phyloP scores from a whole-genome alignment of 2,329 filamentous ascomycete genomes.

The Rhinocladiella mackenziei region DNA sequence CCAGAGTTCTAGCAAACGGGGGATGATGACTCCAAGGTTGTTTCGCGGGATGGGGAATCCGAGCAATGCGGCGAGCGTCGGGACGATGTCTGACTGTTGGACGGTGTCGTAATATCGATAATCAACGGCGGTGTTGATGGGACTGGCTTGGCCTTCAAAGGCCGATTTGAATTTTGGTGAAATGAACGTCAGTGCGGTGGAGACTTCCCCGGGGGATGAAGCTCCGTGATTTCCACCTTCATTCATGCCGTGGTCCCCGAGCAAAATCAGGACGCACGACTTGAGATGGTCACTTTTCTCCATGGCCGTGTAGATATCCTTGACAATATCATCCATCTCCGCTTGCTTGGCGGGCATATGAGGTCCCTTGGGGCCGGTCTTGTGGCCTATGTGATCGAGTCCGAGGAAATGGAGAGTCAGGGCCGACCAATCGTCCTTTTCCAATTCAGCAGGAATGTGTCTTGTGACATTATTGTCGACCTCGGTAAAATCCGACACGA shows the following conservation, averaged over 20 bases:
- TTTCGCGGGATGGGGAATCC: slow-evolving; percentile 87
- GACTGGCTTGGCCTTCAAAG: slow-evolving; percentile 45
- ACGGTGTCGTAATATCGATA: slow-evolving; percentile 80
- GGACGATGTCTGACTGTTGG: slow-evolving; percentile 92
- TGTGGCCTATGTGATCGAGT: slow-evolving; percentile 95
- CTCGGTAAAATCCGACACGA: slow-evolving; percentile 96
- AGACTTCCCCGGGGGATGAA: slow-evolving; percentile 89
- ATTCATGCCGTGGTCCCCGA: slow-evolving; percentile 99
- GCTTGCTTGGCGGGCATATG: slow-evolving; percentile 90
- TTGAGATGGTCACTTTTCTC: slow-evolving; percentile 64
- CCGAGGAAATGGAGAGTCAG: slow-evolving; percentile 95
- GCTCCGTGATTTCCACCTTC: slow-evolving; percentile 96
- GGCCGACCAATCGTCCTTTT: slow-evolving; percentile 77
- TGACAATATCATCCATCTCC: slow-evolving; percentile 87
- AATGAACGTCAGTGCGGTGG: slow-evolving; percentile 84
- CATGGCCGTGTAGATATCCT: slow-evolving; percentile 71
- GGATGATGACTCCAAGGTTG: slow-evolving; percentile 81
- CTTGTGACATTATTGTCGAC: slow-evolving; percentile 97
- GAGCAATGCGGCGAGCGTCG: slow-evolving; percentile 79
- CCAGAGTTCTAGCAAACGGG: slow-evolving; percentile 77
- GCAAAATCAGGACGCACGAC: slow-evolving; percentile 77
- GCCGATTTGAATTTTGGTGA: slow-evolving; percentile 72
- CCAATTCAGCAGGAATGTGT: slow-evolving; percentile 73
- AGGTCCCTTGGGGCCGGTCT: slow-evolving; percentile 79
- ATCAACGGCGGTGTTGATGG: slow-evolving; percentile 51